Conservation (phyloP, 371 early-diverging fungal species). For the Rhizopus arrhizus region DNA sequence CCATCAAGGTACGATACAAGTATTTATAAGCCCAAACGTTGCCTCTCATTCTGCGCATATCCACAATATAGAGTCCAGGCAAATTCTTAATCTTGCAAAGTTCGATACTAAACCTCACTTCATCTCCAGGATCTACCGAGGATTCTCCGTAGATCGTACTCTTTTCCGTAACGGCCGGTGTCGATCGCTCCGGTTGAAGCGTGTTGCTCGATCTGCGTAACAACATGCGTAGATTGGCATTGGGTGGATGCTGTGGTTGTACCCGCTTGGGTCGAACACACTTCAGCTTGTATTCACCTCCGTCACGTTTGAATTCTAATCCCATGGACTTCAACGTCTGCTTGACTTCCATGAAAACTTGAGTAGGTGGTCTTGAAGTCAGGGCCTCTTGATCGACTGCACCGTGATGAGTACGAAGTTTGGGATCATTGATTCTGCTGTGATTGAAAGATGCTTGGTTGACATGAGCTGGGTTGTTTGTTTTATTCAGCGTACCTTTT, state of each 20-base stretch:
- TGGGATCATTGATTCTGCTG: conserved; percentile 32
- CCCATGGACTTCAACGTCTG: conserved; percentile 67
- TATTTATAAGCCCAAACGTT: conserved; percentile 93
- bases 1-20: conserved; percentile 76
- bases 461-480: conserved; percentile 10
- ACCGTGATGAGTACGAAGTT: conserved; percentile 77
- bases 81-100: conserved; percentile 89
- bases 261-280: conserved; percentile 61
- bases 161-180: background rate
- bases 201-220: conserved; percentile 36
- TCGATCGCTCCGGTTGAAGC: background rate
- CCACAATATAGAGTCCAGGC: conserved; percentile 85
- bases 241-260: background rate
- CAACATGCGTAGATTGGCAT: conserved; percentile 35
- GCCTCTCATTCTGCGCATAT: conserved; percentile 87
- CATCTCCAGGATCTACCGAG: conserved; percentile 81
- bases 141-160: conserved; percentile 86
- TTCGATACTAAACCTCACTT: conserved; percentile 86
- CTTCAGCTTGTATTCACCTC: conserved; percentile 72
- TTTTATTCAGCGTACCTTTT: conserved; percentile 15
- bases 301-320: conserved; percentile 70
- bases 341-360: conserved; percentile 70
- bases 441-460: too few species aligned
- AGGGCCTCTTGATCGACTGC: conserved; percentile 78
- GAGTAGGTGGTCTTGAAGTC: conserved; percentile 70